Evolutionary conservation across 1,284 basidiomycete species (phyloP).

Genomic region (Sporisorium scitamineum): DNA sequence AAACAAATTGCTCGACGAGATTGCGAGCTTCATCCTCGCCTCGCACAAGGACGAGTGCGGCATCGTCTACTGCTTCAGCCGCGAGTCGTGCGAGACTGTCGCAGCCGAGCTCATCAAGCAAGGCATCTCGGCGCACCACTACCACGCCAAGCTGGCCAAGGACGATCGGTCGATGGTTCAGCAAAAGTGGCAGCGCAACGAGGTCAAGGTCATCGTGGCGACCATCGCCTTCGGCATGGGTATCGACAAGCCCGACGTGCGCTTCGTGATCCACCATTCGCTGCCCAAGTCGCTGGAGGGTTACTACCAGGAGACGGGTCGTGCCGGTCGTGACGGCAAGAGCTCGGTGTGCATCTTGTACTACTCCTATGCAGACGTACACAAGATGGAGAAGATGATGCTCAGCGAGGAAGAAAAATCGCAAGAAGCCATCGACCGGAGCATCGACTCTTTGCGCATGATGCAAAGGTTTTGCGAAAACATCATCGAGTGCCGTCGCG

Average conservation of each 20-base stretch:
- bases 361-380: slow-evolving; percentile 75
- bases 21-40: slow-evolving; percentile 78
- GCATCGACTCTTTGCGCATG: slow-evolving; percentile 74
- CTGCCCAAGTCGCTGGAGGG: slow-evolving; percentile 79
- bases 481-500: slow-evolving; percentile 85
- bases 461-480: slow-evolving; percentile 83
- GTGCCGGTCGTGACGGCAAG: slow-evolving; percentile 83
- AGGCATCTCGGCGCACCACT: slow-evolving; percentile 80
- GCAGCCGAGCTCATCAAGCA: slow-evolving; percentile 77
- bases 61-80: slow-evolving; percentile 85
- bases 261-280: slow-evolving; percentile 82
- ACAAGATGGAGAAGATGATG: slow-evolving; percentile 74
- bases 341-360: slow-evolving; percentile 69
- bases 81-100: slow-evolving; percentile 81
- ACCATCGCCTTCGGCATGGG: slow-evolving; percentile 94
- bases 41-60: slow-evolving; percentile 78
- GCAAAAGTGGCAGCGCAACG: slow-evolving; percentile 80
- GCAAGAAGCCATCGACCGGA: slow-evolving; percentile 75
- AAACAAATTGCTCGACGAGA: slow-evolving; percentile 75
- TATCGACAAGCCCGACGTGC: slow-evolving; percentile 88
- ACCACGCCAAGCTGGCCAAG: slow-evolving; percentile 83
- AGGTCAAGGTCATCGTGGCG: slow-evolving; percentile 86
- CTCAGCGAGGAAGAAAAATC: slow-evolving; percentile 72
- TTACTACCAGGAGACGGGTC: slow-evolving; percentile 85
- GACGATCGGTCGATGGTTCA: slow-evolving; percentile 78